Conservation (phyloP, 805 yeast species). For the Yarrowia alimentaria region DNA sequence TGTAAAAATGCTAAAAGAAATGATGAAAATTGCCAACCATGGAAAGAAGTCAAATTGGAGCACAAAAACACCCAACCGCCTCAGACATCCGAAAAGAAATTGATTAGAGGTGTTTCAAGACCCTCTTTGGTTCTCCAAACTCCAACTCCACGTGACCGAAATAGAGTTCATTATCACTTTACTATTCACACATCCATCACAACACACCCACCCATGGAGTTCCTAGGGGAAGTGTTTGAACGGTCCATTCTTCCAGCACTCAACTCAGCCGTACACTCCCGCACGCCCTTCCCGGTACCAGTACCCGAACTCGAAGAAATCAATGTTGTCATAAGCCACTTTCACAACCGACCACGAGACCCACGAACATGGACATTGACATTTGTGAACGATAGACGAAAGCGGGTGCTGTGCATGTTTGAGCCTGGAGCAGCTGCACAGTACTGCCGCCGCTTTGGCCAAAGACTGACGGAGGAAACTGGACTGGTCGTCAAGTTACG, state of each 20-base stretch:
- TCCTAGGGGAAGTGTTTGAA: not conserved
- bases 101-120: too few species aligned
- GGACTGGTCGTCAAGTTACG: not conserved
- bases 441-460: not conserved
- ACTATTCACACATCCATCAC: too few species aligned
- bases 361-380: not conserved
- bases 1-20: too few species aligned
- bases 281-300: not conserved
- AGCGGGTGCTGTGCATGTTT: not conserved
- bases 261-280: not conserved
- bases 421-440: not conserved
- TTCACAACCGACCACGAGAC: constrained; percentile 20
- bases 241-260: not conserved
- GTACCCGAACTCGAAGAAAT: not conserved
- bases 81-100: too few species aligned
- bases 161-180: not conserved
- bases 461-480: constrained; percentile 3
- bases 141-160: too few species aligned
- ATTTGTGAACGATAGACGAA: constrained; percentile 7
- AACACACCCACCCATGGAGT: too few species aligned
- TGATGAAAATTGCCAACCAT: too few species aligned
- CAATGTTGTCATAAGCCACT: constrained; percentile 2
- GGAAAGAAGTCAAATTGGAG: too few species aligned
- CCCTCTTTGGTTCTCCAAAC: too few species aligned
- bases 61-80: too few species aligned